Evolutionary conservation across 164 flowering plant species (phyloP).

Genomic region (Stephania japonica): DNA sequence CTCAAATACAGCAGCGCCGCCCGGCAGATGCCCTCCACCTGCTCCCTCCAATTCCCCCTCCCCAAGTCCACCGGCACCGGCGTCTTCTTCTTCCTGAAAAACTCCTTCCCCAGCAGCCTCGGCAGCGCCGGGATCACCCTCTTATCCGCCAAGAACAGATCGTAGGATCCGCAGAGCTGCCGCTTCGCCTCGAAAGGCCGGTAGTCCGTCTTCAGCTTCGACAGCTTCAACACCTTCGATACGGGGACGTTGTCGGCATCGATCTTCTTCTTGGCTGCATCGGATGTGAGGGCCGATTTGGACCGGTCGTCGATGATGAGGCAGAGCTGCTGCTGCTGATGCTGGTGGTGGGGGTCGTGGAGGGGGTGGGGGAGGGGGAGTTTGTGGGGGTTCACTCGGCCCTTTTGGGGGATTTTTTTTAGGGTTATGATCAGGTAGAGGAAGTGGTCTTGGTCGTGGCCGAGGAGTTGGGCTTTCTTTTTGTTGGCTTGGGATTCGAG

Average conservation of each 20-base stretch:
- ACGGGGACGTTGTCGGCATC: slow-evolving; percentile 48
- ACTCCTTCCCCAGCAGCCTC: slow-evolving; percentile 64
- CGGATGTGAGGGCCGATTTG: slow-evolving; percentile 36
- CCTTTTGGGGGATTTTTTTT: slow-evolving; percentile 59
- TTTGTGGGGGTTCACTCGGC: slow-evolving; percentile 48
- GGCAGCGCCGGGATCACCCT: slow-evolving; percentile 57
- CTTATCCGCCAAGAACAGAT: slow-evolving; percentile 58
- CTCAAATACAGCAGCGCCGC: slow-evolving; percentile 55
- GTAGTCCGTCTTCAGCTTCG: slow-evolving; percentile 68
- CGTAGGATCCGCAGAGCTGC: slow-evolving; percentile 55
- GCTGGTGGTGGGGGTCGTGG: slow-evolving; percentile 16
- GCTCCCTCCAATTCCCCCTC: slow-evolving; percentile 71
- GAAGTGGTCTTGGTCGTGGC: slow-evolving; percentile 70
- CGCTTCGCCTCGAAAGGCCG: slow-evolving; percentile 67
- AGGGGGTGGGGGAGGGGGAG: slow-evolving; percentile 52
- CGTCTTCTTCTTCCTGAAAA: slow-evolving; percentile 78
- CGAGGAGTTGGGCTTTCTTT: slow-evolving; percentile 51
- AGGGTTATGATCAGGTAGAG: slow-evolving; percentile 65
- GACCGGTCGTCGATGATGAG: slow-evolving; percentile 64
- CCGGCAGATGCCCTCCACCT: slow-evolving; percentile 42
- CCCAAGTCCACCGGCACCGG: slow-evolving; percentile 66
- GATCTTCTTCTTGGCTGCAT: slow-evolving; percentile 43
- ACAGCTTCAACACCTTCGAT: slow-evolving; percentile 57
- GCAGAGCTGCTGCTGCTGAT: slow-evolving; percentile 52
- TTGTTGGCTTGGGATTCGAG: slow-evolving; percentile 27